Conservation (phyloP, 306 rosid genomes). For the Lablab purpureus region DNA sequence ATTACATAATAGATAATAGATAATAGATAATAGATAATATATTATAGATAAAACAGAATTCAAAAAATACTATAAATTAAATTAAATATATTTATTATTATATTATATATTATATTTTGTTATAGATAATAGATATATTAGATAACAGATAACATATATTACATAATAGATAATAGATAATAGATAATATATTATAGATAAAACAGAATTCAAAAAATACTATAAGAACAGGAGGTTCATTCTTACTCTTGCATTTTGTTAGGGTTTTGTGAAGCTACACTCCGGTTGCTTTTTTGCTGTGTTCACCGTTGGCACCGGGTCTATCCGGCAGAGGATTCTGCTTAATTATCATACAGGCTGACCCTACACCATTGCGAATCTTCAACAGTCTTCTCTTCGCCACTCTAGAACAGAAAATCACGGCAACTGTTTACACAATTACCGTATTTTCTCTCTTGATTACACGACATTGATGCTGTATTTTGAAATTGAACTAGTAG, state of each 20-base stretch:
- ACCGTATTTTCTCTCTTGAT: background rate
- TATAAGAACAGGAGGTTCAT: too few relatives aligned
- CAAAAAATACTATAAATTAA: too few relatives aligned
- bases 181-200: too few relatives aligned
- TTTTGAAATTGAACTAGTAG: background rate
- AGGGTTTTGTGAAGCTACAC: constrained; percentile 42
- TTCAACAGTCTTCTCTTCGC: background rate
- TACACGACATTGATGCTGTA: background rate
- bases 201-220: too few relatives aligned
- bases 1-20: too few relatives aligned
- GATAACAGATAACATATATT: too few relatives aligned
- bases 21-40: too few relatives aligned
- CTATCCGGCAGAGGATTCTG: background rate
- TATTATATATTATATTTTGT: too few relatives aligned
- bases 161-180: too few relatives aligned
- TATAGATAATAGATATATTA: too few relatives aligned
- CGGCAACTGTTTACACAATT: background rate
- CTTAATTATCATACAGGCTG: background rate
- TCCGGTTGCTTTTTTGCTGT: background rate
- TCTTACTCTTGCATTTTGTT: background rate
- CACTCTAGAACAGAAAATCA: background rate
- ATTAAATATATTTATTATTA: too few relatives aligned
- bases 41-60: too few relatives aligned
- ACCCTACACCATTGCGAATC: background rate
- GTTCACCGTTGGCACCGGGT: background rate